These are phyloP conservation scores for Iberis amara DNA, from an alignment of 441 rosid species.

Conservation along the genomic window DNA sequence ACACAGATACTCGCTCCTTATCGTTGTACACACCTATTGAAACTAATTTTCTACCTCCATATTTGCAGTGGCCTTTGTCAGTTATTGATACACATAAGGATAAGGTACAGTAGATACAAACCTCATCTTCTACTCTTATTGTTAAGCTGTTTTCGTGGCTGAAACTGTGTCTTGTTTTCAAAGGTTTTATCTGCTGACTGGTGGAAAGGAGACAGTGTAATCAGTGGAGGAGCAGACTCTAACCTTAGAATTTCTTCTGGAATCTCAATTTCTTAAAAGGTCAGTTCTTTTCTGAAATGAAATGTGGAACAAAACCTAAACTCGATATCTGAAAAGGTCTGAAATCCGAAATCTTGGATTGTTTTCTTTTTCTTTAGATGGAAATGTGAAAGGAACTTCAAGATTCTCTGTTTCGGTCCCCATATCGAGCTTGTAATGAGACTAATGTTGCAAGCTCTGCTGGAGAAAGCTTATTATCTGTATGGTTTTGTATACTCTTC, in stretches of 20 bases:
- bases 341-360: not conserved
- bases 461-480: slow-evolving; percentile 6
- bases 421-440: not conserved
- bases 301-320: slow-evolving; percentile 14
- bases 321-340: slow-evolving; percentile 34
- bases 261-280: slow-evolving; percentile 53
- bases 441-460: slow-evolving; percentile 13
- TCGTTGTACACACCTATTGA: not conserved
- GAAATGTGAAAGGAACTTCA: slow-evolving; percentile 9
- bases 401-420: not conserved
- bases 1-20: slow-evolving; percentile 11
- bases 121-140: not conserved
- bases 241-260: slow-evolving; percentile 71
- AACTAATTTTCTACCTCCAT: slow-evolving; percentile 15
- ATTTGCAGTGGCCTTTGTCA: slow-evolving; percentile 87
- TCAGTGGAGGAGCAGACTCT: slow-evolving; percentile 88
- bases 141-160: not conserved
- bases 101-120: slow-evolving; percentile 45
- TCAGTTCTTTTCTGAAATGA: not conserved
- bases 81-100: slow-evolving; percentile 73
- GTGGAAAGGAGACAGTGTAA: slow-evolving; percentile 78
- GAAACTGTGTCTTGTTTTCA: not conserved
- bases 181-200: slow-evolving; percentile 89
- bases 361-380: not conserved
- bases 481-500: slow-evolving; percentile 13